phyloP scores from a whole-genome alignment of 257 asterid genomes.

The Salvia splendens region DNA sequence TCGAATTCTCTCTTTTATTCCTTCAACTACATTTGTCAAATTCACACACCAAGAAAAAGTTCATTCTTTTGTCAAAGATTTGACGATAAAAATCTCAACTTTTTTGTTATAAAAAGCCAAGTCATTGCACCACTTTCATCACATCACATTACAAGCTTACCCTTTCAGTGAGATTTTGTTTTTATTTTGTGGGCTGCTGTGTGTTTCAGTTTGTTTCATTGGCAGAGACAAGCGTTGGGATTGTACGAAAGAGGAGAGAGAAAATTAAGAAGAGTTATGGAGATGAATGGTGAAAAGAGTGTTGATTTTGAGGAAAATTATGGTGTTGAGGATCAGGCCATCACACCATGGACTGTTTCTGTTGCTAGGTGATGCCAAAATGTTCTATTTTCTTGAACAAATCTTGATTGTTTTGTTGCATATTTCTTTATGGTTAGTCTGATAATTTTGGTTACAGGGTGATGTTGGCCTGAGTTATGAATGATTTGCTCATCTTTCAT shows the following conservation, averaged over 20 bases:
- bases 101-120: slow-evolving; percentile 41
- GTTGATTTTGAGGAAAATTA: slow-evolving; percentile 59
- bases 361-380: slow-evolving; percentile 71
- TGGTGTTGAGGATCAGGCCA: slow-evolving; percentile 75
- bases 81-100: slow-evolving; percentile 4
- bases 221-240: slow-evolving; percentile 50
- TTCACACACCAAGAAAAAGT: slow-evolving; percentile 27
- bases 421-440: background rate
- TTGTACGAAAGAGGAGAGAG: slow-evolving; percentile 37
- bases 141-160: background rate
- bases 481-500: background rate
- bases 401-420: background rate
- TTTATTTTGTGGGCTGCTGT: slow-evolving; percentile 31
- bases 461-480: slow-evolving; percentile 1
- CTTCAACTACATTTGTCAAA: slow-evolving; percentile 15
- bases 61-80: slow-evolving; percentile 21
- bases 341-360: slow-evolving; percentile 88
- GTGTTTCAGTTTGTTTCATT: slow-evolving; percentile 56
- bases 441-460: slow-evolving; percentile 59
- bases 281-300: slow-evolving; percentile 52
- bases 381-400: background rate
- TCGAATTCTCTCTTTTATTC: background rate
- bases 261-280: slow-evolving; percentile 41
- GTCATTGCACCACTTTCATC: slow-evolving; percentile 3
- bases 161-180: slow-evolving; percentile 1